phyloP scores from a whole-genome alignment of 116 monocot species.

The Phalaenopsis hybrid region DNA sequence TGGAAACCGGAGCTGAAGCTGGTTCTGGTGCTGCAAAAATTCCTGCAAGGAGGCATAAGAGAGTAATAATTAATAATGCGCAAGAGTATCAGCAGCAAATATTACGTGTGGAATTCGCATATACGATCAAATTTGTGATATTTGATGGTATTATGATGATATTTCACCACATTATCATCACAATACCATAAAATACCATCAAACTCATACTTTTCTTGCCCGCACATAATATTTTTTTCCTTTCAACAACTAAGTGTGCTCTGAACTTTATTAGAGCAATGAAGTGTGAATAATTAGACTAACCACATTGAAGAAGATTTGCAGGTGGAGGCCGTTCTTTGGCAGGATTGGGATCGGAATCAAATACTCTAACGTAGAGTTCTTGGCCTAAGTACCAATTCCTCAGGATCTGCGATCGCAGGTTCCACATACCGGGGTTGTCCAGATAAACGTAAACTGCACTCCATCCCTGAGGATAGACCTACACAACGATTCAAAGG shows the following conservation, averaged over 20 bases:
- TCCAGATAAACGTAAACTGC: slow-evolving; percentile 19
- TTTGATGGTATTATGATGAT: too few relatives aligned
- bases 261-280: too few relatives aligned
- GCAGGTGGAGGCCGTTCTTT: slow-evolving; percentile 17
- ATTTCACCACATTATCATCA: too few relatives aligned
- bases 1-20: background rate
- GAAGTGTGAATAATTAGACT: background rate
- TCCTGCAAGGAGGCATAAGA: background rate
- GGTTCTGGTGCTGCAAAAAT: background rate
- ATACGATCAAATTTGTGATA: too few relatives aligned
- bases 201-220: too few relatives aligned
- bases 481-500: background rate
- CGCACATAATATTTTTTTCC: too few relatives aligned
- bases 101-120: too few relatives aligned
- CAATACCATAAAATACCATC: too few relatives aligned
- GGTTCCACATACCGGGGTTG: slow-evolving; percentile 24
- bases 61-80: background rate
- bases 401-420: slow-evolving; percentile 12
- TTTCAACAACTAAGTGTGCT: background rate
- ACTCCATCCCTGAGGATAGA: slow-evolving; percentile 19
- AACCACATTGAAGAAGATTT: slow-evolving; percentile 17
- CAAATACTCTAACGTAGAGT: slow-evolving; percentile 18
- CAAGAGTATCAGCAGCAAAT: background rate
- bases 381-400: slow-evolving; percentile 23
- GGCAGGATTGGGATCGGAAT: slow-evolving; percentile 6